A percentile compares a stretch with the other conserved stretches of the same genome.
Conservation (phyloP, 306 rosid genomes). For the Betula pendula region DNA sequence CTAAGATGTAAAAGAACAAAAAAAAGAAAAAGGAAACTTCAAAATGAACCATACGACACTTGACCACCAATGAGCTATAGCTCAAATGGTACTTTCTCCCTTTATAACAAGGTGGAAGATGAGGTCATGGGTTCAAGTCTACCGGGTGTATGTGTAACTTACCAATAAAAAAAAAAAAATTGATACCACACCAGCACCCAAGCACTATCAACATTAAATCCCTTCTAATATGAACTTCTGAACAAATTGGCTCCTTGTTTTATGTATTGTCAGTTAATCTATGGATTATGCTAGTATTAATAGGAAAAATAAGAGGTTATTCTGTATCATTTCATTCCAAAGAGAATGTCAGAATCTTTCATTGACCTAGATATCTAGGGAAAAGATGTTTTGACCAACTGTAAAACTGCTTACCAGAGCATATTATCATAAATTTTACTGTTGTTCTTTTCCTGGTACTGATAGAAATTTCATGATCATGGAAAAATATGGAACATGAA, state of each 20-base stretch:
- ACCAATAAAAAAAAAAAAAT: neutral
- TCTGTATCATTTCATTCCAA: neutral
- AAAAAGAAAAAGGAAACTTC: no score
- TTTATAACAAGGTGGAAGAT: no score
- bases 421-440: neutral
- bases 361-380: neutral
- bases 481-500: neutral
- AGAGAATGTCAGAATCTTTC: neutral
- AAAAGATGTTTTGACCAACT: neutral
- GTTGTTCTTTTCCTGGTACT: neutral
- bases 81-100: no score
- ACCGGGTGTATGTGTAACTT: no score
- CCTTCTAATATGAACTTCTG: neutral
- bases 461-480: neutral
- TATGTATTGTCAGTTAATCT: neutral
- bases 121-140: no score
- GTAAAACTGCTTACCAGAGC: neutral
- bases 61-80: no score
- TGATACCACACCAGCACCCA: neutral
- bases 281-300: neutral
- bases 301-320: neutral
- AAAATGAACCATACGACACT: no score
- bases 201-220: neutral
- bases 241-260: neutral
- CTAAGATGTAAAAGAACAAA: no score